Evolutionary conservation across 1,284 basidiomycete genomes (phyloP).

Genomic region (Pulveroboletus sp.): DNA sequence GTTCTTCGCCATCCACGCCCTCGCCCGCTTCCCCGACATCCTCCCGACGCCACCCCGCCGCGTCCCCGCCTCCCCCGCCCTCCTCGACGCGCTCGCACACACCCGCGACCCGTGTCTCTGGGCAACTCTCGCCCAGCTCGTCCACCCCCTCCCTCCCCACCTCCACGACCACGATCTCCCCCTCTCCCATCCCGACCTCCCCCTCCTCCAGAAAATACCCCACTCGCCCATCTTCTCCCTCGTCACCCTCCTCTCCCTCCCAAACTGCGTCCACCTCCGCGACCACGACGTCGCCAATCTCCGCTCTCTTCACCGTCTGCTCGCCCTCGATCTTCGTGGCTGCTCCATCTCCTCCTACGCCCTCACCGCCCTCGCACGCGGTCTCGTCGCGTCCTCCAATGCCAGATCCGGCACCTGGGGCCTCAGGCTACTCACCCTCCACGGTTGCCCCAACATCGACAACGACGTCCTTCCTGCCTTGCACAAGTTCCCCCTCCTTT

Average conservation of each 20-base stretch:
- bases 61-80: slow-evolving; percentile 39
- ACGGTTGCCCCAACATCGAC: slow-evolving; percentile 43
- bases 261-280: slow-evolving; percentile 50
- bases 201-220: slow-evolving; percentile 57
- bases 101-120: slow-evolving; percentile 58
- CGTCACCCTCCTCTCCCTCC: slow-evolving; percentile 60
- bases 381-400: slow-evolving; percentile 21
- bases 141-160: slow-evolving; percentile 48
- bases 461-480: slow-evolving; percentile 37
- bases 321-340: slow-evolving; percentile 60
- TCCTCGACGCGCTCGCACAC: slow-evolving; percentile 15
- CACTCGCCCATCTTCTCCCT: slow-evolving; percentile 57
- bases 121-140: slow-evolving; percentile 61
- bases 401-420: slow-evolving; percentile 40
- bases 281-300: slow-evolving; percentile 56
- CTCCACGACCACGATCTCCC: slow-evolving; percentile 49
- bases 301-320: slow-evolving; percentile 51
- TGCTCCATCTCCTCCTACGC: slow-evolving; percentile 55
- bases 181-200: slow-evolving; percentile 54
- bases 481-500: slow-evolving; percentile 44
- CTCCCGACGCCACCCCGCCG: slow-evolving; percentile 36
- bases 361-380: slow-evolving; percentile 45
- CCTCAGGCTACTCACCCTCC: slow-evolving; percentile 45
- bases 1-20: slow-evolving; percentile 42
- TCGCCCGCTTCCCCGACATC: slow-evolving; percentile 42